A percentile compares a stretch with the other conserved stretches of the same genome.
phyloP scores from a whole-genome alignment of 1,284 basidiomycete species.

The Singerocomus inundabilis region DNA sequence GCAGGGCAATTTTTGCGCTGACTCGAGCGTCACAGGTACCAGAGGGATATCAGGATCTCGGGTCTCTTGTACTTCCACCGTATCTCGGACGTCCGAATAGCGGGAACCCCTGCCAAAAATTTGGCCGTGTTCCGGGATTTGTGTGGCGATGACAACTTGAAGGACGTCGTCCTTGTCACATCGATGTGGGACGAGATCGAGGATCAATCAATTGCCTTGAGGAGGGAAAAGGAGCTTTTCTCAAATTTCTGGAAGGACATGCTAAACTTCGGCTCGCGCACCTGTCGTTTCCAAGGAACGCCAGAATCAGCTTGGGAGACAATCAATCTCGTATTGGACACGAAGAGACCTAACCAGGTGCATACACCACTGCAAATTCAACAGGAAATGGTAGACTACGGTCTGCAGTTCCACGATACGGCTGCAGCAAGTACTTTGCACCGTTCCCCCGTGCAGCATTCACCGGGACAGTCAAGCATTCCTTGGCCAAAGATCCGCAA shows the following conservation, averaged over 20 bases:
- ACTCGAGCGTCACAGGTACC: constrained; percentile 9
- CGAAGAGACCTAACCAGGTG: not conserved
- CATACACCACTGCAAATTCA: constrained; percentile 16
- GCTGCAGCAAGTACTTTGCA: constrained; percentile 17
- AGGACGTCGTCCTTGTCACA: constrained; percentile 29
- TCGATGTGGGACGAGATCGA: constrained; percentile 32
- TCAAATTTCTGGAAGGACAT: constrained; percentile 16
- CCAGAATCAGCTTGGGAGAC: constrained; percentile 19
- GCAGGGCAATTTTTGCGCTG: not conserved
- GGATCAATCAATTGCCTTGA: constrained; percentile 19
- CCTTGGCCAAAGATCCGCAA: constrained; percentile 5
- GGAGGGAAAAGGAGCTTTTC: constrained; percentile 16
- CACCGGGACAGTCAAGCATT: constrained; percentile 5
- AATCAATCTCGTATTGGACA: constrained; percentile 8
- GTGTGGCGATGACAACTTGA: constrained; percentile 21
- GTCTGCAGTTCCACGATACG: constrained; percentile 12
- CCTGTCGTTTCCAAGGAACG: constrained; percentile 11
- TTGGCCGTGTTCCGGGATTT: constrained; percentile 25
- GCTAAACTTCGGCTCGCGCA: constrained; percentile 15
- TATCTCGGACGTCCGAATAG: constrained; percentile 43
- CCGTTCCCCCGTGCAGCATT: not conserved
- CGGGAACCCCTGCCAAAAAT: constrained; percentile 32
- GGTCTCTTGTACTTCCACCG: constrained; percentile 32
- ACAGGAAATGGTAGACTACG: constrained; percentile 13
- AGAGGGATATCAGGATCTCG: constrained; percentile 18